Percentiles rank a stretch among this genome's conserved stretches.
Evolutionary conservation across 371 early-diverging fungal genomes (phyloP).

Genomic region (Mucor indicus): DNA sequence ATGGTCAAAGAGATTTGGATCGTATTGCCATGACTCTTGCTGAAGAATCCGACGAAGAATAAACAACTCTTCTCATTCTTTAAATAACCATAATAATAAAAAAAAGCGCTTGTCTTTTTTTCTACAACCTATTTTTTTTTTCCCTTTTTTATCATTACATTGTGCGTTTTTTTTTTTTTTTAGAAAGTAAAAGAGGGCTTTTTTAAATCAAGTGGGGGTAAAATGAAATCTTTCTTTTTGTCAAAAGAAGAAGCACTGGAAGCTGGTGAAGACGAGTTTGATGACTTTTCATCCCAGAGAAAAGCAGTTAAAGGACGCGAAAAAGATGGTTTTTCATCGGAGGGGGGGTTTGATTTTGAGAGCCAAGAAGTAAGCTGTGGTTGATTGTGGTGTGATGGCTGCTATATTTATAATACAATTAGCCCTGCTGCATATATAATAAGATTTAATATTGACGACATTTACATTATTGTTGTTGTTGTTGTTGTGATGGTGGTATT

Average conservation of each 20-base stretch:
- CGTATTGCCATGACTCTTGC: slow-evolving; percentile 61
- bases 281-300: slow-evolving; percentile 37
- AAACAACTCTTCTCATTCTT: slow-evolving; percentile 1
- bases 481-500: neutral
- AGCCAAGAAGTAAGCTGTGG: slow-evolving; percentile 5
- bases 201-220: neutral
- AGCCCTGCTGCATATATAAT: neutral
- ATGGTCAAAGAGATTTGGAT: slow-evolving; percentile 86
- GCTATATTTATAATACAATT: neutral
- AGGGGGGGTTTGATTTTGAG: neutral
- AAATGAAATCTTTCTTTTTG: neutral
- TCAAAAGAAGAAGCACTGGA: neutral
- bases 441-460: slow-evolving; percentile 4
- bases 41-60: slow-evolving; percentile 35
- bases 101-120: no score
- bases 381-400: neutral
- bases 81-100: neutral
- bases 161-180: neutral
- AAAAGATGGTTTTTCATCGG: slow-evolving; percentile 2
- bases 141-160: neutral
- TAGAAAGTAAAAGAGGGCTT: neutral
- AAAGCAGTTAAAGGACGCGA: slow-evolving; percentile 40
- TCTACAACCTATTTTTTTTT: no score
- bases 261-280: no score
- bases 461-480: slow-evolving; percentile 1